Evolutionary conservation across 768 basidiomycete genomes (phyloP).

Genomic region (Holtermanniella nyarrowii): DNA sequence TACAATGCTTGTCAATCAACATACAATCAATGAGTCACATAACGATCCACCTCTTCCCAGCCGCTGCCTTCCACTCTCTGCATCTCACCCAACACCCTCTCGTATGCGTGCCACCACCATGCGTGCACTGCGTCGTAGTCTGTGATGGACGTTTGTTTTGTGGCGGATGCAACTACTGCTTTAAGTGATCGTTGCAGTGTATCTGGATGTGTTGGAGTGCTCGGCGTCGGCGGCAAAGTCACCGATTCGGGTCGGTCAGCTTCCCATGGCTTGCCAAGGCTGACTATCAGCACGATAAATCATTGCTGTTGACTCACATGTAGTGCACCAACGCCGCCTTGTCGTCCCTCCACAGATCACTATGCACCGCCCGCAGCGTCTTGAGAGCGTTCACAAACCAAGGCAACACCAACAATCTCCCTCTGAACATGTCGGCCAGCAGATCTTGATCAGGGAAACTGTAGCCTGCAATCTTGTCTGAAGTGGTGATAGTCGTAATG

Average conservation of each 20-base stretch:
- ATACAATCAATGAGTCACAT: conserved; percentile 23
- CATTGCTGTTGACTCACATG: conserved; percentile 26
- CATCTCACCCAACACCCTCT: conserved; percentile 27
- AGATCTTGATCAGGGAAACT: conserved; percentile 91
- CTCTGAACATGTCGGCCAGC: conserved; percentile 65
- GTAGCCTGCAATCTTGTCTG: conserved; percentile 50
- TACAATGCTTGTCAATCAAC: no score
- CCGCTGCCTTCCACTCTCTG: conserved; percentile 11
- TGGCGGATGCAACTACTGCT: conserved; percentile 10
- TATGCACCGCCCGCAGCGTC: conserved; percentile 61
- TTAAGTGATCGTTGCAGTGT: conserved; percentile 14
- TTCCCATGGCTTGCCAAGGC: conserved; percentile 40
- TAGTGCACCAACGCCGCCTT: conserved; percentile 58
- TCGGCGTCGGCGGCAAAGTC: conserved; percentile 2
- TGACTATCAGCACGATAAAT: conserved; percentile 7
- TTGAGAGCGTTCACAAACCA: conserved; percentile 65
- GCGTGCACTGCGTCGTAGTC: conserved; percentile 26
- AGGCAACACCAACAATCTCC: conserved; percentile 39
- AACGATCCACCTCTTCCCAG: conserved; percentile 28
- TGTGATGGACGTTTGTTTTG: conserved; percentile 17
- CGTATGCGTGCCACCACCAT: conserved; percentile 40
- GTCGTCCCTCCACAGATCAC: conserved; percentile 68
- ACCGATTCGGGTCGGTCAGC: conserved; percentile 11
- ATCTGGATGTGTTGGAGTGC: neutral
- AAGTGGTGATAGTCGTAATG: conserved; percentile 50